Base-by-base conservation (phyloP, 78 protist genomes). In the Mantamonas sphyraenae region DNA sequence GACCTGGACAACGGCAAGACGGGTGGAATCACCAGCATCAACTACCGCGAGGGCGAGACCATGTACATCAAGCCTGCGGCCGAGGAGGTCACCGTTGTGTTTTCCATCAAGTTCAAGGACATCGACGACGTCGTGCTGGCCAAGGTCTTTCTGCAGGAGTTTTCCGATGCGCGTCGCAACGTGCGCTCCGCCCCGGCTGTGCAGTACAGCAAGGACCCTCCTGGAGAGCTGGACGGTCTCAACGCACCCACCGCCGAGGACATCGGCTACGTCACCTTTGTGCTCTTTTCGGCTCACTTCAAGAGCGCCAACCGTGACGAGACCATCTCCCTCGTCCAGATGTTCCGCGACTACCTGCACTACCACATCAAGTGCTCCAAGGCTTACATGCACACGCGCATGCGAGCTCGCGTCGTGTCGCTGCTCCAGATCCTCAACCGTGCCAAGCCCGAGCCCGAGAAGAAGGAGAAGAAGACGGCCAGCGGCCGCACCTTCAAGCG, bases 361-460 rank as follows among this genome's bases (percentile, higher is more conserved):
- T 91, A 91, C 75, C 96, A 91, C 81, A 84, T 91, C 78, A 91
- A 91, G 84, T 84, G 91, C 71, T 70, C 87, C 66, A 91, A 91
- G 86, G 89, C 91, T 45, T 87, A 83, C 87, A 86, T 91, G 66
- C 95, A 90, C 85, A 66, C 85, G 69, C 76, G 87, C 55, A 90
- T 90, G 95, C 80, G 95, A 39, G 83, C 83, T 56, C 86, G 91
- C 58, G 89, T 83, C 68, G 63, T 72, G n/a, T 17, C 69, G 31
- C 75, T 85, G 42, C 80, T 85, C 71, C 77, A 83, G 76, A 77
- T 86, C 0, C 85, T 90, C 64, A 90, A 85, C 74, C 83, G 95
- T 34, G 95, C 95, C 28, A 82, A 81, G 53, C 88, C 85, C 43
- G 93, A 88, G 42, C 71, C 34, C 71, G 64, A 74, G 79, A 79